A percentile compares a stretch with the other conserved stretches of the same genome.
phyloP scores from a whole-genome alignment of 1,284 basidiomycete genomes.

The Calocybe gambosa region DNA sequence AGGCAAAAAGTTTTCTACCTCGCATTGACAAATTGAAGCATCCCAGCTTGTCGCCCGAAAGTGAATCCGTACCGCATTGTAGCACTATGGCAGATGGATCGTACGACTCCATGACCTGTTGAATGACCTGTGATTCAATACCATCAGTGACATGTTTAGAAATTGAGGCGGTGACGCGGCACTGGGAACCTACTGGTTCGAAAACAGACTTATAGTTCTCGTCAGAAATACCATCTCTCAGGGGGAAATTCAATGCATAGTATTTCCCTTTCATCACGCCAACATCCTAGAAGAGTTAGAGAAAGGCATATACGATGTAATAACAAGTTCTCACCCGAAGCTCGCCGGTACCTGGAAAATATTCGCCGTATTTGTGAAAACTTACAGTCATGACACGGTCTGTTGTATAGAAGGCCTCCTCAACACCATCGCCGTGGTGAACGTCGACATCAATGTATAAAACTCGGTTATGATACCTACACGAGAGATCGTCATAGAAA shows the following conservation, averaged over 20 bases:
- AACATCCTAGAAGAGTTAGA: slow-evolving; percentile 61
- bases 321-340: slow-evolving; percentile 57
- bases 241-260: slow-evolving; percentile 92
- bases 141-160: background rate
- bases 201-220: slow-evolving; percentile 95
- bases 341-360: slow-evolving; percentile 98
- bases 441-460: slow-evolving; percentile 99
- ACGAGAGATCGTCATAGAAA: background rate
- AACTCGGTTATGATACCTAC: slow-evolving; percentile 88
- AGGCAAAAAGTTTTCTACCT: slow-evolving; percentile 38
- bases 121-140: slow-evolving; percentile 71
- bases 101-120: slow-evolving; percentile 93
- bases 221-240: slow-evolving; percentile 95
- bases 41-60: slow-evolving; percentile 95
- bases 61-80: slow-evolving; percentile 97
- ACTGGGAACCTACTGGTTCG: slow-evolving; percentile 69
- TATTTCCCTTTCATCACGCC: slow-evolving; percentile 91
- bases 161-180: background rate
- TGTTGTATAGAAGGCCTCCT: slow-evolving; percentile 99
- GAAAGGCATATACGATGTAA: background rate
- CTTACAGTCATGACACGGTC: slow-evolving; percentile 98
- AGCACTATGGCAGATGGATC: slow-evolving; percentile 94
- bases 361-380: slow-evolving; percentile 99
- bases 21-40: slow-evolving; percentile 97
- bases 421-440: slow-evolving; percentile 98